Percentiles rank a stretch among this genome's conserved stretches.
Conservation (phyloP, 1,284 basidiomycete species). For the Fomitopsis palustris region DNA sequence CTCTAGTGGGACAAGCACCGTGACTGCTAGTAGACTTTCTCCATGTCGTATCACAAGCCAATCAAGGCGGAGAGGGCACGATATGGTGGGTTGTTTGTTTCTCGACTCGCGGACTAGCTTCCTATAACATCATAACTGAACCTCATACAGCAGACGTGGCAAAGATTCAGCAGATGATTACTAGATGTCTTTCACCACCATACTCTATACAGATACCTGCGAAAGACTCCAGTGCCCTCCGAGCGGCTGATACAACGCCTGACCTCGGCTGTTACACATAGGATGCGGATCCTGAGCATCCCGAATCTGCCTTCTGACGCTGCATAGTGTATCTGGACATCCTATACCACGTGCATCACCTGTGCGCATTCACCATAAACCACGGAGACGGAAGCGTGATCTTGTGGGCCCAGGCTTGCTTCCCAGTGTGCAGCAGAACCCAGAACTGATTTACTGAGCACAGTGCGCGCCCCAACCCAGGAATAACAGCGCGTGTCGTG, state of each 20-base stretch:
- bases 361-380: background rate
- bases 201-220: background rate
- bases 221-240: background rate
- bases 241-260: too few relatives aligned
- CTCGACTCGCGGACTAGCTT: background rate
- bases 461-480: background rate
- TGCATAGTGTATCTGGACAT: background rate
- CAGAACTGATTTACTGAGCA: background rate
- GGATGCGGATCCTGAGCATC: background rate
- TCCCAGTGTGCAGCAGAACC: background rate
- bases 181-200: background rate
- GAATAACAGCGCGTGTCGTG: background rate
- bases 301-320: too few relatives aligned
- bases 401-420: background rate
- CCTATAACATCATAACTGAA: too few relatives aligned
- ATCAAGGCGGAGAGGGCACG: background rate
- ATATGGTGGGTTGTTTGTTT: background rate
- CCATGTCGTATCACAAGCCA: too few relatives aligned
- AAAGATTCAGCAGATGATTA: background rate
- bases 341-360: background rate
- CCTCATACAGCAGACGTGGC: background rate
- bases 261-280: background rate
- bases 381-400: background rate
- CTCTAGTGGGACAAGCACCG: too few relatives aligned
- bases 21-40: too few relatives aligned